Conservation (phyloP, 1,284 basidiomycete species). For the Microbotryum lychnidis-dioicae region DNA sequence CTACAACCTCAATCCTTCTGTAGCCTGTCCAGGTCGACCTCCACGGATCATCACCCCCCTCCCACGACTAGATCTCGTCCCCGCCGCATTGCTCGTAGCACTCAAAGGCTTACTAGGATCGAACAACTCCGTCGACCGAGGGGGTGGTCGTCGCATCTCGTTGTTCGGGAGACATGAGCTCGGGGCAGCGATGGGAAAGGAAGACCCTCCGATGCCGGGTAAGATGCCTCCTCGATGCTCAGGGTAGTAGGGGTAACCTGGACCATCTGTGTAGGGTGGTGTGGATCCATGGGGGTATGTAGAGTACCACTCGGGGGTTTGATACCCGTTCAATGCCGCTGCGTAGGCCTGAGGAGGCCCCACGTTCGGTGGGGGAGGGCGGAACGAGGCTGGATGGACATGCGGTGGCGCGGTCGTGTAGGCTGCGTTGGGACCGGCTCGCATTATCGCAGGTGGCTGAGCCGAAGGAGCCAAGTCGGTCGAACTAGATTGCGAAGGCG, state of each 20-base stretch:
- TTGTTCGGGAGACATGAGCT: no score
- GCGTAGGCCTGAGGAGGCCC: no score
- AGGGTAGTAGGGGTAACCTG: not conserved
- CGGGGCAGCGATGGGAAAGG: constrained; percentile 5
- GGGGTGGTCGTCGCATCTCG: constrained; percentile 26
- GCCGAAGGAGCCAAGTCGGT: not conserved
- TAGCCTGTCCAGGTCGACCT: no score
- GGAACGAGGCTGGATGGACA: not conserved
- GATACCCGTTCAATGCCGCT: not conserved
- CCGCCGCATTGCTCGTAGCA: not conserved
- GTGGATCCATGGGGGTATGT: not conserved
- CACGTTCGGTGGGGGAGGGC: not conserved
- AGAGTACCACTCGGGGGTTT: not conserved
- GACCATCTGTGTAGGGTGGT: not conserved
- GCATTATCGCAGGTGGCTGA: not conserved
- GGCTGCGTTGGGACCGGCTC: not conserved
- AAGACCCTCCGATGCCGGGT: not conserved
- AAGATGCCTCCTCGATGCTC: not conserved
- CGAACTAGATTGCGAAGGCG: not conserved
- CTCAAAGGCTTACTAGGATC: constrained; percentile 17
- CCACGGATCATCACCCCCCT: not conserved
- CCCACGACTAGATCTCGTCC: not conserved
- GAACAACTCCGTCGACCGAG: constrained; percentile 23
- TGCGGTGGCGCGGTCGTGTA: not conserved
- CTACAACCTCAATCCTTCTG: no score